Base-by-base conservation (phyloP, 805 yeast species). In the Candida hungchunana region DNA sequence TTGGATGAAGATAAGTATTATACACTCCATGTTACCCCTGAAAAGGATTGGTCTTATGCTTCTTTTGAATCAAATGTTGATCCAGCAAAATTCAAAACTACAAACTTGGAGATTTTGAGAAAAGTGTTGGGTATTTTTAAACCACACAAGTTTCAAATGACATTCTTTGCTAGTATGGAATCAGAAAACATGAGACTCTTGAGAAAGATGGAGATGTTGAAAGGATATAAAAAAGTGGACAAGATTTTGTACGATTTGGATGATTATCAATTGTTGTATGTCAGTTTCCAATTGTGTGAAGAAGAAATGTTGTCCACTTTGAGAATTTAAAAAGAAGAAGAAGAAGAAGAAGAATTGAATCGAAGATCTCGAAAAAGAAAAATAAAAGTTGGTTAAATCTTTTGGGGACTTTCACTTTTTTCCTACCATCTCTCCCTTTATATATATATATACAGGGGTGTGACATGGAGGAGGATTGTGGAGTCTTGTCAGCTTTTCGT, bases 21-120 rank as follows among this genome's bases (percentile, higher is more conserved):
- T 55, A 90, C 97, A 7, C 67, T 89, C 40, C 97, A 93, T 57
- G 84, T 93, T 27, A 93, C 98, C 0, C 97, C 97, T 0, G 97
- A 93, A 57, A 58, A 68, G 16, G 95, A 90, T 24, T 90, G 94
- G 87, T 86, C 96, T 5, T 90, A 90, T 60, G 97, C 97, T 5
- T 84, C 95, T 8, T 93, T 93, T 59, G 97, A 93, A 58, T 79
- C 96, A 15, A 90, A 86, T 58, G 85, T 79, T 26, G 80, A 82
- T 7, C 63, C 74, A 9, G 45, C 32, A 43, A 60, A 29, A 39
- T 65, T 36, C 44, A 67, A 51, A 29, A 47, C 49, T 43, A 58
- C 67, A 44, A 74, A 80, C 49, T 55, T 69, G 21, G 71, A 70
- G n/a, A 77, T 86, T 8, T 59, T 85, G 43, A 47, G 62, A 27